A percentile compares a stretch with the other conserved stretches of the same genome.
phyloP scores from a whole-genome alignment of 2,329 filamentous ascomycete species.

The Colletotrichum brevisporum region DNA sequence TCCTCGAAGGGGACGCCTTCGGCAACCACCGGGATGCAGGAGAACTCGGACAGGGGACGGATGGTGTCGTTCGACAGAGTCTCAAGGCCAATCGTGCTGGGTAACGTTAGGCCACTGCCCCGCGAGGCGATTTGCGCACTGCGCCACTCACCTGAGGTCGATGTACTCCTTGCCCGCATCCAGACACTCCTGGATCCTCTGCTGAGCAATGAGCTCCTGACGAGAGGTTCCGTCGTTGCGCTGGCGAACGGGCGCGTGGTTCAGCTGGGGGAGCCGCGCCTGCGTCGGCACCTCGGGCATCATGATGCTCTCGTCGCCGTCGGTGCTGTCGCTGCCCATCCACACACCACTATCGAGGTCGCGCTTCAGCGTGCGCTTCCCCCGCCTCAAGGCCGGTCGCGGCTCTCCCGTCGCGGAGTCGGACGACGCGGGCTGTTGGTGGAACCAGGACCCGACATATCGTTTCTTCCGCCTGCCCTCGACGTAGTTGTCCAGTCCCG shows the following conservation, averaged over 20 bases:
- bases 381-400: constrained; percentile 54
- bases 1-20: constrained; percentile 72
- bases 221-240: constrained; percentile 49
- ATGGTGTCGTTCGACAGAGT: constrained; percentile 70
- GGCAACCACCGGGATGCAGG: constrained; percentile 66
- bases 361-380: constrained; percentile 68
- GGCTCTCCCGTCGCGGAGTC: constrained; percentile 63
- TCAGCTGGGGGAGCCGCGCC: constrained; percentile 56
- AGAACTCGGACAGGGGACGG: constrained; percentile 67
- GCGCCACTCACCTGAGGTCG: constrained; percentile 70
- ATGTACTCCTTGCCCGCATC: constrained; percentile 72
- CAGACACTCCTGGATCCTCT: constrained; percentile 65
- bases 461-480: constrained; percentile 71
- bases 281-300: constrained; percentile 49
- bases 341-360: constrained; percentile 79
- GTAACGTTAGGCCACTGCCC: constrained; percentile 25
- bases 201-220: constrained; percentile 61
- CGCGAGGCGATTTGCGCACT: too few species aligned
- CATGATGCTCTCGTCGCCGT: constrained; percentile 58
- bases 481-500: constrained; percentile 75
- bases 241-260: constrained; percentile 47
- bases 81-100: constrained; percentile 62
- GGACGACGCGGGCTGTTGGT: constrained; percentile 66
- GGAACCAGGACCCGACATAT: constrained; percentile 78
- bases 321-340: constrained; percentile 72